Base-by-base conservation (phyloP, 1,284 basidiomycete species). In the Cryptococcus sp. region DNA sequence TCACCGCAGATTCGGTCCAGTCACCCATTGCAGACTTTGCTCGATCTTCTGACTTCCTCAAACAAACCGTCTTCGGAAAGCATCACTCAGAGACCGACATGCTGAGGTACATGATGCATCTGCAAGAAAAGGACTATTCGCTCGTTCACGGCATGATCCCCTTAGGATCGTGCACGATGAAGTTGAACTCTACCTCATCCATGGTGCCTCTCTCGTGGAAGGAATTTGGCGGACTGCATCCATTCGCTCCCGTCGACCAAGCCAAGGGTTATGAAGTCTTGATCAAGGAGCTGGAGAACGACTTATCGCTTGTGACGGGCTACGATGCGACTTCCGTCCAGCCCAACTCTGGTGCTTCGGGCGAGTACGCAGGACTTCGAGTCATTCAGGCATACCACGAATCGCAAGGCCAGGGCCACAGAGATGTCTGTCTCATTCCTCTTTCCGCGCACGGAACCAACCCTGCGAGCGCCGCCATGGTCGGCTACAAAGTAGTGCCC, bases 61-160 rank as follows among this genome's bases (percentile, higher is more conserved):
- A 86, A 3, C 91, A 99, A 77, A 84, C 89, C 0, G 91, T 97
- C 47, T 99, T 97, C 82, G 93, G 93, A 81, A 85, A 87, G 54
- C 90, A 98, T 75, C 94, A 96, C 76, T 95, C 92, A 8, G 95
- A 99, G 82, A 98, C 95, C 1, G 92, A 97, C 81, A 92, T 99
- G 89, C 83, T 99, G 51, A 90, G 93, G 48, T 97, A 97, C 81
- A 91, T 99, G 76, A 87, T 93, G 80, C 88, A 92, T 68, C 85
- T 99, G 48, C 91, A 95, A 67, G 87, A 87, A 56, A 98, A 98
- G 82, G 95, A 99, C 76, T 85, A 98, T 57, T 91, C 91, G 35
- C 88, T 99, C 39, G 89, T 91, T 6, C 94, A 99, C 76, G 87
- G 91, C 42, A 98, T 98, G 93, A 97, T 97, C 70, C 90, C 96